Conservation (phyloP, 345 rosid genomes). For the Aurinia saxatilis region DNA sequence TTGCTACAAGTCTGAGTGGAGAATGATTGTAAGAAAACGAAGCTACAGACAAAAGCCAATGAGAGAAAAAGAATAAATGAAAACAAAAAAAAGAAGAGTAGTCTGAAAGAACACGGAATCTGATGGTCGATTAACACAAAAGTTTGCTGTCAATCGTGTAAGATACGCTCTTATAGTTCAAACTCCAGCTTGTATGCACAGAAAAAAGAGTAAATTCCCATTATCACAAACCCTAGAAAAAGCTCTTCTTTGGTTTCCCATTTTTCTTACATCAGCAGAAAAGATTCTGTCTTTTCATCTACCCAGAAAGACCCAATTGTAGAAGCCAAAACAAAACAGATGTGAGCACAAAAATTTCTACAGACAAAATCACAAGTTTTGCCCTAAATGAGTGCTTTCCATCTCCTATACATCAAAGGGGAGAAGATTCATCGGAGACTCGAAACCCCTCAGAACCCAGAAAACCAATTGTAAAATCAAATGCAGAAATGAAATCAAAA, state of each 20-base stretch:
- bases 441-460: too few relatives aligned
- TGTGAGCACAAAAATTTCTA: background rate
- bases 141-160: background rate
- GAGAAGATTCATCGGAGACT: too few relatives aligned
- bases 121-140: slow-evolving; percentile 3
- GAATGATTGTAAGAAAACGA: too few relatives aligned
- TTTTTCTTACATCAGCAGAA: background rate
- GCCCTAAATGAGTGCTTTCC: background rate
- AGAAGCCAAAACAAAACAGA: too few relatives aligned
- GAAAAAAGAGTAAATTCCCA: slow-evolving; percentile 27
- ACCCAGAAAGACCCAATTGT: too few relatives aligned
- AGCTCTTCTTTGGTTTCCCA: slow-evolving; percentile 5
- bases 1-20: too few relatives aligned
- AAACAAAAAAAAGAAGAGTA: too few relatives aligned
- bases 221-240: slow-evolving; percentile 1
- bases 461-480: background rate
- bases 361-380: background rate
- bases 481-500: background rate
- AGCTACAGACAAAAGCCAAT: too few relatives aligned
- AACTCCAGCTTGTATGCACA: slow-evolving; percentile 21
- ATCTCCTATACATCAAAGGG: background rate
- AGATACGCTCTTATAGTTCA: too few relatives aligned
- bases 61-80: too few relatives aligned
- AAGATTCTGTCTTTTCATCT: slow-evolving; percentile 12
- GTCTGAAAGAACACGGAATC: too few relatives aligned